A percentile compares a stretch with the other conserved stretches of the same genome.
Conservation (phyloP, 495 filamentous ascomycete genomes). For the Margaritispora aquatica region DNA sequence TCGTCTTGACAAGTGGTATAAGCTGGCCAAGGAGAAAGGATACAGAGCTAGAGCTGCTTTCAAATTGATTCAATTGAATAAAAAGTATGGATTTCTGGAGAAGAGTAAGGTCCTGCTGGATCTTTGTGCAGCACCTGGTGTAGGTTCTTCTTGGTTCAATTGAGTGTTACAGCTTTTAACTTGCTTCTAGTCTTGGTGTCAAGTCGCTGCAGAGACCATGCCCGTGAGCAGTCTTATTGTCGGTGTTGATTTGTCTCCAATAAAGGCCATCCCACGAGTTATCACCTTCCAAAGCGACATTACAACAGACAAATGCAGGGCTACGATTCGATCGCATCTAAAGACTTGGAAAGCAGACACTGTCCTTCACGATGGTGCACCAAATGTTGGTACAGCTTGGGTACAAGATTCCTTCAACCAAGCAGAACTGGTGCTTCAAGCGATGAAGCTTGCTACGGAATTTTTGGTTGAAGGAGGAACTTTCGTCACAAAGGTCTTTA, state of each 20-base stretch:
- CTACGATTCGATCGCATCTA: constrained; percentile 83
- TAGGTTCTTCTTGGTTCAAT: constrained; percentile 38
- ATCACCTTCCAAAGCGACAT: constrained; percentile 98
- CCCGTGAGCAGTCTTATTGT: constrained; percentile 84
- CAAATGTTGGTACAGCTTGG: constrained; percentile 97
- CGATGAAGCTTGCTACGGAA: constrained; percentile 88
- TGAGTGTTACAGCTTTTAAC: constrained; percentile 25
- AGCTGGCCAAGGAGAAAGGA: constrained; percentile 95
- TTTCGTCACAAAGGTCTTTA: constrained; percentile 97
- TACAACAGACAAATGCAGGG: constrained; percentile 91
- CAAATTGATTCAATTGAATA: constrained; percentile 98
- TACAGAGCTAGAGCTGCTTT: constrained; percentile 96
- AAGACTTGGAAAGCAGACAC: constrained; percentile 98
- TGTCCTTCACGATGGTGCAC: constrained; percentile 96
- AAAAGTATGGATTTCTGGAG: constrained; percentile 96
- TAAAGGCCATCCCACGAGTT: constrained; percentile 88
- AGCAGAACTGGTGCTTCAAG: constrained; percentile 87
- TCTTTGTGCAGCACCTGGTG: constrained; percentile 94
- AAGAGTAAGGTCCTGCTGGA: constrained; percentile 93
- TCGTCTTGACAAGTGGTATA: constrained; percentile 97
- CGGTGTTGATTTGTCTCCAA: constrained; percentile 91
- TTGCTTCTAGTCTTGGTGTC: constrained; percentile 76
- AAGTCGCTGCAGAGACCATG: constrained; percentile 96
- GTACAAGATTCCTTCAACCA: constrained; percentile 98
- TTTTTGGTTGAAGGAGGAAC: constrained; percentile 86